Evolutionary conservation across 768 basidiomycete genomes (phyloP).

Genomic region (Lactifluus rugatus): DNA sequence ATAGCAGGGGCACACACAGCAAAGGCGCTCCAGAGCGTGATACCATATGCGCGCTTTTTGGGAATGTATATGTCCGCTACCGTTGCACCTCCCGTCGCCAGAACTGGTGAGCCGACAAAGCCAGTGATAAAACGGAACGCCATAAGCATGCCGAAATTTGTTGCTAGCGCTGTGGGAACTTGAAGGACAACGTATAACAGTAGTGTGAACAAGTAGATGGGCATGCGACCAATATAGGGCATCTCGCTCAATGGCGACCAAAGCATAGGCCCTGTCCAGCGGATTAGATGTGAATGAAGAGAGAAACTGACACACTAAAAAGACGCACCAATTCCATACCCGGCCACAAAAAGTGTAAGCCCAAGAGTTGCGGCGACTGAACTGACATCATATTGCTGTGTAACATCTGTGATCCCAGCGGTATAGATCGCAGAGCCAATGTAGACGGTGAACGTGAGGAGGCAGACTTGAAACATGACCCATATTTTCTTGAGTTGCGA

Average conservation of each 20-base stretch:
- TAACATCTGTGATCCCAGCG: slow-evolving; percentile 23
- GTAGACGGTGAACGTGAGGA: slow-evolving; percentile 29
- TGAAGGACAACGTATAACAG: slow-evolving; percentile 27
- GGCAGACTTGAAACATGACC: slow-evolving; percentile 26
- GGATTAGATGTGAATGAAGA: slow-evolving; percentile 16
- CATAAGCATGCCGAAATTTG: slow-evolving; percentile 26
- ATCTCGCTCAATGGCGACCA: slow-evolving; percentile 28
- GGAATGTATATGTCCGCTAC: slow-evolving; percentile 23
- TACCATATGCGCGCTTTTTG: slow-evolving; percentile 22
- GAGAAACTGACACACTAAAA: not conserved
- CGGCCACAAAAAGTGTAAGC: slow-evolving; percentile 23
- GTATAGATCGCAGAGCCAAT: slow-evolving; percentile 29
- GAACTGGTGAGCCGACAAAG: slow-evolving; percentile 28
- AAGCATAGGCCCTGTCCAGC: slow-evolving; percentile 19
- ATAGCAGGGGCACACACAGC: slow-evolving; percentile 25
- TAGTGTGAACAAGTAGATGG: slow-evolving; percentile 28
- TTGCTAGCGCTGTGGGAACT: slow-evolving; percentile 27
- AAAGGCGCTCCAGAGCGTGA: slow-evolving; percentile 24
- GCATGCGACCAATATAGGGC: slow-evolving; percentile 27
- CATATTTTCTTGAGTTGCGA: slow-evolving; percentile 24
- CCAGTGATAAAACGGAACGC: slow-evolving; percentile 31
- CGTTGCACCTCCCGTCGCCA: slow-evolving; percentile 28
- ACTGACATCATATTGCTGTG: slow-evolving; percentile 24
- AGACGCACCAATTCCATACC: slow-evolving; percentile 20
- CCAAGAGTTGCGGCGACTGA: slow-evolving; percentile 26